A percentile compares a stretch with the other conserved stretches of the same genome.
Evolutionary conservation across 169 alveolate genomes (phyloP).

Genomic region (Amoebophrya sp.): DNA sequence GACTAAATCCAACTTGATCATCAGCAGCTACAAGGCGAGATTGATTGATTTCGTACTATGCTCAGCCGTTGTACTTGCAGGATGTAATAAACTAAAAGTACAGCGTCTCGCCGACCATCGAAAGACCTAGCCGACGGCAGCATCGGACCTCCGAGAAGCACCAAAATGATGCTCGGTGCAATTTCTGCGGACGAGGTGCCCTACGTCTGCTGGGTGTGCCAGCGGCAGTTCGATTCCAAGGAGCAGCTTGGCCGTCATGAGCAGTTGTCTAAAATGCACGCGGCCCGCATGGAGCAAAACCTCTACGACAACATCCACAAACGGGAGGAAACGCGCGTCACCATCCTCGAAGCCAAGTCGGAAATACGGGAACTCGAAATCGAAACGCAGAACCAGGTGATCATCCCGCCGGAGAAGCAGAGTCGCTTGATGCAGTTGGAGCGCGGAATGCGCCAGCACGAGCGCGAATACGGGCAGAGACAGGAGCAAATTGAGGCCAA

Average conservation of each 20-base stretch:
- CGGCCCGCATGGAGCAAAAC: background rate
- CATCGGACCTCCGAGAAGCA: too few species aligned
- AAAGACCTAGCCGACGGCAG: too few species aligned
- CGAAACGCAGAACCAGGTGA: background rate
- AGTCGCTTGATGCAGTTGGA: background rate
- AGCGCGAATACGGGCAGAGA: background rate
- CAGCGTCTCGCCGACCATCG: too few species aligned
- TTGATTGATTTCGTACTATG: too few species aligned
- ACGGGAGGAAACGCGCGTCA: background rate
- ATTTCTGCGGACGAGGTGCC: background rate
- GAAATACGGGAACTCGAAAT: background rate
- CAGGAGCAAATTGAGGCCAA: background rate
- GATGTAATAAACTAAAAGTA: too few species aligned
- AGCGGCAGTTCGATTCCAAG: background rate
- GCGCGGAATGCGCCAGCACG: background rate
- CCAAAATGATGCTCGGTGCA: too few species aligned
- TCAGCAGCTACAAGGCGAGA: too few species aligned
- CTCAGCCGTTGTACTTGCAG: too few species aligned
- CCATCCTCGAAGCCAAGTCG: background rate
- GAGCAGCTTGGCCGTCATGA: background rate
- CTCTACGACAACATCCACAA: background rate
- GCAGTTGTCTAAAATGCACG: background rate
- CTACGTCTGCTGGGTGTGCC: background rate
- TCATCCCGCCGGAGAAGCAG: background rate
- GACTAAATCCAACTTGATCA: background rate